A percentile compares a stretch with the other conserved stretches of the same genome.
Conservation (phyloP, 169 alveolate genomes). For the Babesia ovis region DNA sequence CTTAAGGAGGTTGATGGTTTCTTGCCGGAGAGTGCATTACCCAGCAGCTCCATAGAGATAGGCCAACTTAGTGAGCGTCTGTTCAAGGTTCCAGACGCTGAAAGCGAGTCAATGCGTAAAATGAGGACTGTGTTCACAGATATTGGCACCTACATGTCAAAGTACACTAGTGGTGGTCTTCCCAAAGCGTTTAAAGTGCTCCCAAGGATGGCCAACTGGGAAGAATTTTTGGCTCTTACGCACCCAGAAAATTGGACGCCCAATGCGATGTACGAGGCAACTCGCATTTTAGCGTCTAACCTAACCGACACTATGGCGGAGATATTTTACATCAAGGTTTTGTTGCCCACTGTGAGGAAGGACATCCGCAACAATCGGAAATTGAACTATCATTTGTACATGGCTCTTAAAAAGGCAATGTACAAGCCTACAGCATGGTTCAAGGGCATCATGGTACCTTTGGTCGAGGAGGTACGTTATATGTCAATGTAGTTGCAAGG, state of each 20-base stretch:
- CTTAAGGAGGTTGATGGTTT: constrained; percentile 45
- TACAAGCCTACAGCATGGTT: constrained; percentile 96
- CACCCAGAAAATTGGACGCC: constrained; percentile 94
- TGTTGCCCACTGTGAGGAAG: constrained; percentile 86
- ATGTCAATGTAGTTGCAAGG: neutral
- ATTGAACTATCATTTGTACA: constrained; percentile 89
- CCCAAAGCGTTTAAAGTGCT: constrained; percentile 92
- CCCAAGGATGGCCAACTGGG: constrained; percentile 92
- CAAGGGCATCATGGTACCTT: constrained; percentile 91
- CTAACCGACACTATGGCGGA: constrained; percentile 79
- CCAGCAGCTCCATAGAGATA: constrained; percentile 20
- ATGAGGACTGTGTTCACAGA: constrained; percentile 47
- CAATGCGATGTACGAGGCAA: constrained; percentile 90
- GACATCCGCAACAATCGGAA: constrained; percentile 84
- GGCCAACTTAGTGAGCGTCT: constrained; percentile 18
- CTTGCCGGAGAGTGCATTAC: constrained; percentile 40
- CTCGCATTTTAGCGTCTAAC: constrained; percentile 87
- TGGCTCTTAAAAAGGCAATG: constrained; percentile 90
- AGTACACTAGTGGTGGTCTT: constrained; percentile 90
- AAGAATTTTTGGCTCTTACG: constrained; percentile 87
- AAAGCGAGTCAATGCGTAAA: constrained; percentile 19
- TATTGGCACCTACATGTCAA: constrained; percentile 51
- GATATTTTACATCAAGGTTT: constrained; percentile 76
- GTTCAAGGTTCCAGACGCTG: neutral
- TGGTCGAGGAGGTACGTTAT: constrained; percentile 82